Conservation (phyloP, 768 basidiomycete species). For the Chiua virens region DNA sequence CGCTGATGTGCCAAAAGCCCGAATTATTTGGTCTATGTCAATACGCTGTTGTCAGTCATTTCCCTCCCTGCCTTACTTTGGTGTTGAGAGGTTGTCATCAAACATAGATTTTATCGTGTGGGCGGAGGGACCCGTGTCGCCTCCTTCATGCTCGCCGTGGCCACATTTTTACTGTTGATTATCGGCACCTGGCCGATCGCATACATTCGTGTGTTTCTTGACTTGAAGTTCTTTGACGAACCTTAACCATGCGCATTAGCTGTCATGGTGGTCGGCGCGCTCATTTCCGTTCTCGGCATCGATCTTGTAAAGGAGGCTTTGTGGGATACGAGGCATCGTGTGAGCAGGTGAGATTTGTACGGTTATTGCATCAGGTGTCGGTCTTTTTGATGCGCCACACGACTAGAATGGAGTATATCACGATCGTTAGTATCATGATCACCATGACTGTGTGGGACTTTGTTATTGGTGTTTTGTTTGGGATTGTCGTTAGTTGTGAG, state of each 20-base stretch:
- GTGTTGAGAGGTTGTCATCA: neutral
- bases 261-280: conserved; percentile 85
- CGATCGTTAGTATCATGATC: conserved; percentile 82
- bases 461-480: conserved; percentile 89
- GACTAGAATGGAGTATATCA: conserved; percentile 72
- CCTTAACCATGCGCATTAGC: conserved; percentile 44
- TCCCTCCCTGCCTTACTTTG: conserved; percentile 1
- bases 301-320: conserved; percentile 94
- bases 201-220: conserved; percentile 70
- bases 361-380: neutral
- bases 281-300: conserved; percentile 93
- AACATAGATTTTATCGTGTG: conserved; percentile 80
- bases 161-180: conserved; percentile 68
- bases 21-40: conserved; percentile 86
- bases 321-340: conserved; percentile 92
- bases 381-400: conserved; percentile 4
- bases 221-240: neutral
- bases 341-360: conserved; percentile 58
- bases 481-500: conserved; percentile 88
- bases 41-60: conserved; percentile 66
- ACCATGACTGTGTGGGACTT: conserved; percentile 96
- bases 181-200: conserved; percentile 89
- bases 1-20: conserved; percentile 45
- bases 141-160: conserved; percentile 80
- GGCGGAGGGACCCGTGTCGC: conserved; percentile 85